phyloP scores from a whole-genome alignment of 2,329 filamentous ascomycete species.

The Pseudocercospora musae region DNA sequence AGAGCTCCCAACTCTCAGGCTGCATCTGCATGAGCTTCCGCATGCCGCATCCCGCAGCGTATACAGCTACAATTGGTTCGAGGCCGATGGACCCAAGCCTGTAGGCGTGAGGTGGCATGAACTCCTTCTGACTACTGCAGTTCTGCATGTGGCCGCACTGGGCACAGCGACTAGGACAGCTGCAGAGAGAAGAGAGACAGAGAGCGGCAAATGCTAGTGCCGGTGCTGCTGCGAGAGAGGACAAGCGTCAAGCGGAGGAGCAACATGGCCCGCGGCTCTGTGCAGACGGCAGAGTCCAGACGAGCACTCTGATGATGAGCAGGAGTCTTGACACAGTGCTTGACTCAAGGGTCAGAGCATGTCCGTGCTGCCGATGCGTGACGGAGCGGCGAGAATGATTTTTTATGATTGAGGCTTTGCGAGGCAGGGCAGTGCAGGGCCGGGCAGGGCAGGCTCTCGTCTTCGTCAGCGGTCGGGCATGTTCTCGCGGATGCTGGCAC shows the following conservation, averaged over 20 bases:
- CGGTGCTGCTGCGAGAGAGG: not conserved
- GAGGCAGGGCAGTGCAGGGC: not conserved
- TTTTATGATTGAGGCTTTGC: not conserved
- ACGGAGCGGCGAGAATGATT: not conserved
- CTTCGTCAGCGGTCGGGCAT: not conserved
- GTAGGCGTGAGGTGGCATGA: constrained; percentile 7
- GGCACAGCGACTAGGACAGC: not conserved
- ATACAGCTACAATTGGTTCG: constrained; percentile 7
- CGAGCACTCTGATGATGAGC: too few species aligned
- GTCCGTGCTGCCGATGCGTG: not conserved
- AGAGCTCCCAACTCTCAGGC: not conserved
- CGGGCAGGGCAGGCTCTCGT: too few species aligned
- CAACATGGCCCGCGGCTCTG: not conserved
- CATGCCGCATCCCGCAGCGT: not conserved
- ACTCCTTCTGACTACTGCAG: not conserved
- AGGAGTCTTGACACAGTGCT: not conserved
- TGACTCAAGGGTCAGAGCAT: not conserved
- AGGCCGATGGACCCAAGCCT: not conserved
- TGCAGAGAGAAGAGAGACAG: too few species aligned
- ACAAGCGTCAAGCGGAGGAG: not conserved
- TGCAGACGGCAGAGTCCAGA: not conserved
- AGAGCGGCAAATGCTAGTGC: not conserved
- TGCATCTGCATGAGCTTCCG: constrained; percentile 1
- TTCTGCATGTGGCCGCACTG: not conserved
- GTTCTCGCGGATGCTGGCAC: not conserved